phyloP scores from a whole-genome alignment of 148 eudicot genomes.

The Bassia scoparia region DNA sequence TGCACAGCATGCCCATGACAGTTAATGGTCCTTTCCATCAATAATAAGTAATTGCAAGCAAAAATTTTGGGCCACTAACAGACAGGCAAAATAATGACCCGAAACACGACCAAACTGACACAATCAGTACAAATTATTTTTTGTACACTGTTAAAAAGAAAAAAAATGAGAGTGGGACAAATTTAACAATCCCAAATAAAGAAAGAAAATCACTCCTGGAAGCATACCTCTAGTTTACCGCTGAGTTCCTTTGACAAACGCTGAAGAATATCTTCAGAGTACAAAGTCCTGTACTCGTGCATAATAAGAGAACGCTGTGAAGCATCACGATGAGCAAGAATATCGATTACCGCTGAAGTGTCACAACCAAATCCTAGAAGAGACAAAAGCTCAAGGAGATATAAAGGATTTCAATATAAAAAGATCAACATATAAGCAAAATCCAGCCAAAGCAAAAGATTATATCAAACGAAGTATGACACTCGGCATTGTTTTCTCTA shows the following conservation, averaged over 20 bases:
- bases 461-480: neutral
- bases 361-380: conserved; percentile 73
- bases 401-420: neutral
- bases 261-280: conserved; percentile 59
- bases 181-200: no score
- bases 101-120: neutral
- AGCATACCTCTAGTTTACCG: conserved; percentile 56
- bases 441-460: neutral
- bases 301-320: conserved; percentile 58
- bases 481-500: neutral
- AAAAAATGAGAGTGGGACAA: no score
- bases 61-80: neutral
- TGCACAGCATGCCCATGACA: neutral
- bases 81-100: neutral
- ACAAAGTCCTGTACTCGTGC: conserved; percentile 50
- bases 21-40: neutral
- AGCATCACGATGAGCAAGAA: conserved; percentile 76
- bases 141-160: no score
- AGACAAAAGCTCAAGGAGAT: neutral
- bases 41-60: neutral
- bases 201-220: neutral
- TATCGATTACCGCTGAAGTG: conserved; percentile 48
- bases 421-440: neutral
- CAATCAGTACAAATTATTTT: neutral
- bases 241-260: conserved; percentile 59